Base-by-base conservation (phyloP, 257 asterid genomes). In the Euphrasia confusa region DNA sequence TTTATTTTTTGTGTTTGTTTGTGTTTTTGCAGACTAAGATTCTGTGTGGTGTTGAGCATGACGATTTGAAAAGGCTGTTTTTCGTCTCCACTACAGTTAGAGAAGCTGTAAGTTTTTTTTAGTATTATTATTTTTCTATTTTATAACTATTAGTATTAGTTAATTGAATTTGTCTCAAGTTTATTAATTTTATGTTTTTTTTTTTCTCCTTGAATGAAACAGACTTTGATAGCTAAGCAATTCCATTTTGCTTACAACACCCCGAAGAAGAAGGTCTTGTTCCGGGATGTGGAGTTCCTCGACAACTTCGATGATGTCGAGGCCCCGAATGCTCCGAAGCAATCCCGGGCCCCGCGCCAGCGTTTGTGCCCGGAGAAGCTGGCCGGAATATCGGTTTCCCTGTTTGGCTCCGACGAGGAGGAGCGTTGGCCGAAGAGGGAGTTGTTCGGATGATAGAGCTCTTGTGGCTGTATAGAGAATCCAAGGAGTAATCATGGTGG, bases 11-110 rank as follows among this genome's bases (percentile, higher is more conserved):
- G 27, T 5, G 4, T 30, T 30, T 37, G 12, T 37, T 37, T 21
- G 24, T 21, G 24, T 21, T 12, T 49, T 2, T 72, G 71, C 84
- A 88, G 98, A 74, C 81, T 69, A 80, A 64, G 72, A 77, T 85
- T 59, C 54, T 90, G 10, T 90, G 89, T 75, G 86, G 89, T 2
- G 96, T 90, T 42, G 94, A 85, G 21, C 98, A 90, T 44, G 94
- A 90, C 64, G 98, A 90, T 71, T 77, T 90, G 82, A 83, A 78
- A 68, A 78, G 73, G 35, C 76, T 90, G 55, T 70, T 80, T 58
- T 76, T 67, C 0, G 91, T 90, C 10, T 90, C 94, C 3, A 85
- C 68, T 54, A 11, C 83, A 1, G 56, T 90, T 0, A 75, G 84
- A 64, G 91, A 88, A 67, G 84, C 81, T 55, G 96, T 88, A 60